Evolutionary conservation across 2,329 filamentous ascomycete species (phyloP).

Genomic region (Cryphonectria japonica): DNA sequence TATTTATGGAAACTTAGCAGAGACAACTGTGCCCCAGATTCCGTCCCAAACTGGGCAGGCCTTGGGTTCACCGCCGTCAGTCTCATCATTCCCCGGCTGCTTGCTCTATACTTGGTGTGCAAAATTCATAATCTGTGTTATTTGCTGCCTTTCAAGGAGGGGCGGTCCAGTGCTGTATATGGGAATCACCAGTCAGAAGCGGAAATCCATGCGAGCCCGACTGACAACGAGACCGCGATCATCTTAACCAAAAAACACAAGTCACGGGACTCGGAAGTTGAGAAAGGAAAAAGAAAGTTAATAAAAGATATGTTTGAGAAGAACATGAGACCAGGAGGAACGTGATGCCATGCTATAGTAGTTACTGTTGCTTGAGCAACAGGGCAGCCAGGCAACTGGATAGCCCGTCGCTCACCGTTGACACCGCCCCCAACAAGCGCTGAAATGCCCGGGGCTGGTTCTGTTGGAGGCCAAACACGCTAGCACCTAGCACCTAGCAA

Average conservation of each 20-base stretch:
- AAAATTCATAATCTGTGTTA: neutral
- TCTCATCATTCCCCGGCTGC: neutral
- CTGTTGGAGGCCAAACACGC: neutral
- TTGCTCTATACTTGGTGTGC: neutral
- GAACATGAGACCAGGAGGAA: neutral
- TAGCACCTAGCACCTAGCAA: neutral
- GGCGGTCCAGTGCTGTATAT: neutral
- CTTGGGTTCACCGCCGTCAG: neutral
- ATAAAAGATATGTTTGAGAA: neutral
- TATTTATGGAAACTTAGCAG: no score
- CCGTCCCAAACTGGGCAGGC: neutral
- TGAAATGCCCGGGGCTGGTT: no score
- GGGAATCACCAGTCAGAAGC: no score
- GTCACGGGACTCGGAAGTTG: neutral
- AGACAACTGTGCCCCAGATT: neutral
- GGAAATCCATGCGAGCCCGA: neutral
- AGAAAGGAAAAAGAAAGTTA: neutral
- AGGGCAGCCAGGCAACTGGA: neutral
- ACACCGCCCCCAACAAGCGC: neutral
- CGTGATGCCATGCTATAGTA: neutral
- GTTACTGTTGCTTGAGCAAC: slow-evolving; percentile 7
- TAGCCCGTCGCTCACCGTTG: neutral
- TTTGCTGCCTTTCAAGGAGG: neutral
- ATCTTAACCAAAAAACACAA: neutral
- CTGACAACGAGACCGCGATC: neutral